Percentiles rank a stretch among this genome's conserved stretches.
These are phyloP conservation scores for Raffaelea ambrosiae DNA, from an alignment of 2,329 filamentous ascomycete genomes.

Conservation along the genomic window DNA sequence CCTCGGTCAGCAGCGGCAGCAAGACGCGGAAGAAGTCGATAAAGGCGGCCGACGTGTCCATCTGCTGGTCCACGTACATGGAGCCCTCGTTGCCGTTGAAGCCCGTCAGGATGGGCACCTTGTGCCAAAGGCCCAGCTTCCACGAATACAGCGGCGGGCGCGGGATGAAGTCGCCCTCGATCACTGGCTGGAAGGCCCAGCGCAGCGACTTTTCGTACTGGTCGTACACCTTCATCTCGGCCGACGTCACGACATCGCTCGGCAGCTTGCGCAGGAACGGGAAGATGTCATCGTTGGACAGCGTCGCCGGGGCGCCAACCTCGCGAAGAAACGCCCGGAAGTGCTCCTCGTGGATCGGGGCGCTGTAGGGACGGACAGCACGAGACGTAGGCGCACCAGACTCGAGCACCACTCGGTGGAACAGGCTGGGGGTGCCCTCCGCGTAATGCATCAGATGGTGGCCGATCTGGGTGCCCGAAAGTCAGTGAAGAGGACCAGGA, in stretches of 20 bases:
- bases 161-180: conserved; percentile 24
- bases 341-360: conserved; percentile 40
- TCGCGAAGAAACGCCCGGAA: conserved; percentile 38
- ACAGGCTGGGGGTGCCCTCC: conserved; percentile 25
- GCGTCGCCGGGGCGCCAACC: conserved; percentile 30
- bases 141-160: conserved; percentile 18
- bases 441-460: conserved; percentile 40
- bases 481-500: conserved; percentile 10
- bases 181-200: conserved; percentile 48
- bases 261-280: conserved; percentile 30
- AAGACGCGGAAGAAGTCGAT: conserved; percentile 27
- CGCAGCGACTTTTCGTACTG: conserved; percentile 25
- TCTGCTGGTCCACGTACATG: conserved; percentile 29
- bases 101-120: conserved; percentile 30
- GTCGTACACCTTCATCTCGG: conserved; percentile 24
- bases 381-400: conserved; percentile 30
- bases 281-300: conserved; percentile 36
- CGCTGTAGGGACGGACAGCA: conserved; percentile 29
- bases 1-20: conserved; percentile 26
- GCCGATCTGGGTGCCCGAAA: conserved; percentile 29
- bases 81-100: conserved; percentile 35
- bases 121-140: conserved; percentile 18
- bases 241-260: conserved; percentile 17
- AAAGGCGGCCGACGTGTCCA: conserved; percentile 24
- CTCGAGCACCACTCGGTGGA: conserved; percentile 29